These are phyloP conservation scores for Ulota crispa DNA, from an alignment of 225 moss, liverwort and hornwort genomes.

Conservation along the genomic window DNA sequence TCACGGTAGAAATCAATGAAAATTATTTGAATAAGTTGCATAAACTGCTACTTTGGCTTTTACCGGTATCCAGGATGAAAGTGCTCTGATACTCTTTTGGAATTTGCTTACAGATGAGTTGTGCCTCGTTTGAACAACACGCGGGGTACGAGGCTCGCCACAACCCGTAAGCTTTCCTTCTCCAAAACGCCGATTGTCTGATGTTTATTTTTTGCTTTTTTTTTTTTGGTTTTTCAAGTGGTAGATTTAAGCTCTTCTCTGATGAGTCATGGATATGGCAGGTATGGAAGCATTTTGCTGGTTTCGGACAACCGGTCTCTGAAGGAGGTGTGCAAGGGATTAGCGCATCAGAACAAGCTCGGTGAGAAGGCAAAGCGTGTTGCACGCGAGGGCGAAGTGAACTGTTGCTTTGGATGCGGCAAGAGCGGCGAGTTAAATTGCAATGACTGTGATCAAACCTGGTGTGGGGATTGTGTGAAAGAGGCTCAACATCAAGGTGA, in stretches of 20 bases:
- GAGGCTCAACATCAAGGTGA: slow-evolving; percentile 61
- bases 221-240: background rate
- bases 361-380: slow-evolving; percentile 40
- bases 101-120: slow-evolving; percentile 63
- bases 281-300: slow-evolving; percentile 89
- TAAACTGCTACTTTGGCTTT: background rate
- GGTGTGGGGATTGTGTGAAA: slow-evolving; percentile 62
- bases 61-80: background rate
- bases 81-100: background rate
- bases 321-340: slow-evolving; percentile 65
- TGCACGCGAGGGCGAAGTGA: slow-evolving; percentile 58
- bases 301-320: slow-evolving; percentile 68
- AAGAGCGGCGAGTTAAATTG: slow-evolving; percentile 79
- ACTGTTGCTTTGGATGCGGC: slow-evolving; percentile 81
- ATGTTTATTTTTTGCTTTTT: background rate
- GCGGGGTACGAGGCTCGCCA: slow-evolving; percentile 91
- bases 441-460: slow-evolving; percentile 60
- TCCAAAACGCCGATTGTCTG: background rate
- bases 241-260: slow-evolving; percentile 1
- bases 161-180: slow-evolving; percentile 74
- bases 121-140: slow-evolving; percentile 92
- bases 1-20: background rate
- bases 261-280: slow-evolving; percentile 32
- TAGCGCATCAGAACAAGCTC: slow-evolving; percentile 57
- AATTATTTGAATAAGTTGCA: background rate